Evolutionary conservation across 768 basidiomycete species (phyloP).

Genomic region (Terana coerulea): DNA sequence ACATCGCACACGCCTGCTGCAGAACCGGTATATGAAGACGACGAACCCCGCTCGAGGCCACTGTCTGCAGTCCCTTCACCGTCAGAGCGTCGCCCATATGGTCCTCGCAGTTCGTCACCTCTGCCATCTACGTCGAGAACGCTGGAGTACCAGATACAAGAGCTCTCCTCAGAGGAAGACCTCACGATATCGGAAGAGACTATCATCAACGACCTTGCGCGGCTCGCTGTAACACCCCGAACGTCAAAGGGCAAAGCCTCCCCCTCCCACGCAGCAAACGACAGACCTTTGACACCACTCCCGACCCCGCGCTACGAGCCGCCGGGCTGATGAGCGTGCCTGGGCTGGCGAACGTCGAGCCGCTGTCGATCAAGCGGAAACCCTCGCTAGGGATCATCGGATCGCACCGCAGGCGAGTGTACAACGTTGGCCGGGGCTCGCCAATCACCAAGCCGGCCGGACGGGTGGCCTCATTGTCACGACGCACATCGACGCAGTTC

Average conservation of each 20-base stretch:
- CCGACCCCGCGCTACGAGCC: slow-evolving; percentile 34
- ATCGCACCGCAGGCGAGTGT: slow-evolving; percentile 28
- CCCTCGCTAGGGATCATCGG: slow-evolving; percentile 51
- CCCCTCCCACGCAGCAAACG: slow-evolving; percentile 70
- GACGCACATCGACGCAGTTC: slow-evolving; percentile 5
- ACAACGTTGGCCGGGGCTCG: slow-evolving; percentile 34
- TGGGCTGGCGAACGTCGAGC: slow-evolving; percentile 47
- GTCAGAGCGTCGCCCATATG: slow-evolving; percentile 60
- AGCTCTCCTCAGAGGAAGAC: background rate
- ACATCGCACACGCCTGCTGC: slow-evolving; percentile 36
- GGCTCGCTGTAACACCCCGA: slow-evolving; percentile 22
- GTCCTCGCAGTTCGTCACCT: slow-evolving; percentile 76
- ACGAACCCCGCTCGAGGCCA: slow-evolving; percentile 30
- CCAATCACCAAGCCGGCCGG: slow-evolving; percentile 31
- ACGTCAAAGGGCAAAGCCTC: slow-evolving; percentile 30
- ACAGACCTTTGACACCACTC: slow-evolving; percentile 61
- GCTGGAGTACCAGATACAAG: slow-evolving; percentile 13
- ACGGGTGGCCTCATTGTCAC: slow-evolving; percentile 2
- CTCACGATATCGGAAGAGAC: slow-evolving; percentile 44
- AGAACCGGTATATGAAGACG: slow-evolving; percentile 13
- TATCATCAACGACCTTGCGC: slow-evolving; percentile 24
- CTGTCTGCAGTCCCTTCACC: slow-evolving; percentile 43
- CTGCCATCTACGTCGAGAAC: slow-evolving; percentile 43
- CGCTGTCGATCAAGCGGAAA: slow-evolving; percentile 85
- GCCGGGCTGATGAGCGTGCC: slow-evolving; percentile 29